phyloP scores from a whole-genome alignment of 768 basidiomycete genomes.

The Mycena haematopus region DNA sequence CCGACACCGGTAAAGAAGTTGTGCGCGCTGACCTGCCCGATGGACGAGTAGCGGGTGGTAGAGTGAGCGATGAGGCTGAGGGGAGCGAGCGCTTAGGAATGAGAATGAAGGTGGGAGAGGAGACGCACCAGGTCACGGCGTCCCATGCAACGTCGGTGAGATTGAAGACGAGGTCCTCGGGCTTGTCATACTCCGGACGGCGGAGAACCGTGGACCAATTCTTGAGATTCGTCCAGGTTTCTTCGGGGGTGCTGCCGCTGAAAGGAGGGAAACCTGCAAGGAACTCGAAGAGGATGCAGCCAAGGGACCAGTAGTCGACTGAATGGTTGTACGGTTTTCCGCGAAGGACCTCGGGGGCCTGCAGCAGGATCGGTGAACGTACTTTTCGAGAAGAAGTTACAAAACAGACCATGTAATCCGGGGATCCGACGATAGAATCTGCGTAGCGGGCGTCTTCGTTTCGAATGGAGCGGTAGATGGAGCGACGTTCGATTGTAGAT shows the following conservation, averaged over 20 bases:
- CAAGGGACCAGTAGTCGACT: constrained; percentile 98
- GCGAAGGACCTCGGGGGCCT: constrained; percentile 89
- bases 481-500: constrained; percentile 92
- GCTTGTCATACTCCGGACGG: constrained; percentile 94
- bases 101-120: not conserved
- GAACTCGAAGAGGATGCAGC: constrained; percentile 98
- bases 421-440: constrained; percentile 96
- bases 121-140: constrained; percentile 78
- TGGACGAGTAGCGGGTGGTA: constrained; percentile 75
- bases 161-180: constrained; percentile 97
- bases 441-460: constrained; percentile 92
- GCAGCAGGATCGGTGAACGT: not conserved
- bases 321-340: constrained; percentile 95
- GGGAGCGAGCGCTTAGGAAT: not conserved
- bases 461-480: constrained; percentile 91
- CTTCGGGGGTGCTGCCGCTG: constrained; percentile 92
- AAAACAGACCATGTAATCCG: constrained; percentile 87
- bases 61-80: constrained; percentile 86
- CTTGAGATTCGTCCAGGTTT: constrained; percentile 99
- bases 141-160: constrained; percentile 94
- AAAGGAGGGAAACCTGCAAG: constrained; percentile 97
- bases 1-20: constrained; percentile 81
- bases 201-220: constrained; percentile 94
- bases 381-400: not conserved
- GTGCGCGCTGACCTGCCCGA: constrained; percentile 75